Evolutionary conservation across 208 protist genomes (phyloP).

Genomic region (Trypanosoma brucei): DNA sequence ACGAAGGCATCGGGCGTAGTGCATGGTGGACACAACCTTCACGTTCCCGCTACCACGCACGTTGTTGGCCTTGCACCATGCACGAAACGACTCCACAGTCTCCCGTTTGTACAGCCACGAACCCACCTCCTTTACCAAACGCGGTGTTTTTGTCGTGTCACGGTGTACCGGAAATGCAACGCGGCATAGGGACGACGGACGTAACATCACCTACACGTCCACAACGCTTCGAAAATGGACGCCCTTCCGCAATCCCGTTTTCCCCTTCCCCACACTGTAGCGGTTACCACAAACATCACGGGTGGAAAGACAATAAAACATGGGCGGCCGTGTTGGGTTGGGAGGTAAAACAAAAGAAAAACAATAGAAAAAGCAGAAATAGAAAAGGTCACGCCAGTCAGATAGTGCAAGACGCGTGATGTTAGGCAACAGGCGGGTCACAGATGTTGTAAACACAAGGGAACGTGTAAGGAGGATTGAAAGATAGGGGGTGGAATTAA

Average conservation of each 20-base stretch:
- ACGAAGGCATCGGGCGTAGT: slow-evolving; percentile 76
- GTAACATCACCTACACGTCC: slow-evolving; percentile 21
- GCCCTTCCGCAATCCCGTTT: no score
- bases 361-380: background rate
- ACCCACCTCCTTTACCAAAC: slow-evolving; percentile 68
- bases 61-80: slow-evolving; percentile 58
- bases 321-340: no score
- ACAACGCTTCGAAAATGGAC: no score
- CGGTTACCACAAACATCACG: no score
- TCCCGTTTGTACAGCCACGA: slow-evolving; percentile 77
- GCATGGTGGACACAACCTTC: slow-evolving; percentile 53
- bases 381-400: background rate
- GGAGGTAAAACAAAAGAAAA: background rate
- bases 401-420: background rate
- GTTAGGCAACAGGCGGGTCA: background rate
- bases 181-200: slow-evolving; percentile 1
- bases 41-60: slow-evolving; percentile 74
- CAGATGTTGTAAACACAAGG: slow-evolving; percentile 5
- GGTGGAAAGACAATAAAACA: no score
- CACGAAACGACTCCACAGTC: slow-evolving; percentile 60
- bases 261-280: no score
- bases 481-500: no score
- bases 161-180: slow-evolving; percentile 35
- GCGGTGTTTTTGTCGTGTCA: slow-evolving; percentile 54
- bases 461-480: background rate